These are phyloP conservation scores for Nemophila menziesii DNA, from an alignment of 257 asterid genomes.

Conservation along the genomic window DNA sequence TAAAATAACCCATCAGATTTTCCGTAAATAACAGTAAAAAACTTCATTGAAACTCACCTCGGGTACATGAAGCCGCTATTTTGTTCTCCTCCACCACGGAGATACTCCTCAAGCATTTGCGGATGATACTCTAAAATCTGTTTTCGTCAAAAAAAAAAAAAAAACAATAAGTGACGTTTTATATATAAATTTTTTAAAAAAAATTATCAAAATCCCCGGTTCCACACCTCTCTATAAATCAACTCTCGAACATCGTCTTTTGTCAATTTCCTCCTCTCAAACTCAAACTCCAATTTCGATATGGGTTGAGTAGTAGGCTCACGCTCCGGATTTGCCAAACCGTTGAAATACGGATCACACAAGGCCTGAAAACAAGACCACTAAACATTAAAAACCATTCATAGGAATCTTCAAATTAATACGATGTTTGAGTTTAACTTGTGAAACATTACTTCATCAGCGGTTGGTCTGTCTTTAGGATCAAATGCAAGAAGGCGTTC, in stretches of 20 bases:
- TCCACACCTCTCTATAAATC: constrained; percentile 49
- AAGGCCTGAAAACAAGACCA: constrained; percentile 44
- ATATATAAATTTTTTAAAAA: constrained; percentile 8
- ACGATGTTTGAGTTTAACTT: constrained; percentile 5
- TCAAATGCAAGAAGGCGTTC: constrained; percentile 83
- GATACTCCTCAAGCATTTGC: constrained; percentile 91
- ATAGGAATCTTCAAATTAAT: not conserved
- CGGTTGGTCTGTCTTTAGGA: constrained; percentile 89
- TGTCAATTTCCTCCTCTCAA: constrained; percentile 73
- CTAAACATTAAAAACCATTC: constrained; percentile 3
- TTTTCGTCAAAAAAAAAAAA: constrained; percentile 14
- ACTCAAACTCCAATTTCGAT: constrained; percentile 92
- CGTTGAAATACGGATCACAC: constrained; percentile 68
- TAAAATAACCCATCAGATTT: constrained; percentile 1
- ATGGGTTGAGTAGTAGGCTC: constrained; percentile 79
- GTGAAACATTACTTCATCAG: constrained; percentile 57
- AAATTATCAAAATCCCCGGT: not conserved
- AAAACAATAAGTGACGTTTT: constrained; percentile 3
- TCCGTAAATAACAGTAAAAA: too few species aligned
- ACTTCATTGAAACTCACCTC: constrained; percentile 36
- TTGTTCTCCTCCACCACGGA: constrained; percentile 92
- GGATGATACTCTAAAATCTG: constrained; percentile 98
- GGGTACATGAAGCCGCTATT: constrained; percentile 96
- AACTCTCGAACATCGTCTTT: constrained; percentile 94
- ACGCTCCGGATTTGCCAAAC: constrained; percentile 70